Evolutionary conservation across 371 early-diverging fungal genomes (phyloP).

Genomic region (Funneliformis caledonium): DNA sequence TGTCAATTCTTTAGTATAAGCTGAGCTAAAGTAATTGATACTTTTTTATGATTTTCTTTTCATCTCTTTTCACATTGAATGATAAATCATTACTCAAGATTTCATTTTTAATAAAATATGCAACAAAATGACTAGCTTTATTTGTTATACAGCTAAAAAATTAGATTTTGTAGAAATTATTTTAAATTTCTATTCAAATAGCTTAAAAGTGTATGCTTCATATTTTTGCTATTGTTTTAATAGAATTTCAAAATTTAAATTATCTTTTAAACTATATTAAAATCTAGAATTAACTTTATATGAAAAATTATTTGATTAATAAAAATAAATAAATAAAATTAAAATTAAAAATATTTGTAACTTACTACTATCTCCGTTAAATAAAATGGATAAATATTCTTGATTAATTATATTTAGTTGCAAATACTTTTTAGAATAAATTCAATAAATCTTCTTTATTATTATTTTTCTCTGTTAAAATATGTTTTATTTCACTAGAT

Average conservation of each 20-base stretch:
- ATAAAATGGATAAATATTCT: neutral
- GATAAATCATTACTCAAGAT: neutral
- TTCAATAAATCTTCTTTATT: neutral
- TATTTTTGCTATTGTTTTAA: neutral
- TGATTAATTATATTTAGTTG: neutral
- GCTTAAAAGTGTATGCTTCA: neutral
- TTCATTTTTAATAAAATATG: slow-evolving; percentile 9
- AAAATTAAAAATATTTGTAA: too few relatives aligned
- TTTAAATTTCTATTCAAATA: neutral
- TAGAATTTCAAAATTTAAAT: neutral
- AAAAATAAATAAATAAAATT: neutral
- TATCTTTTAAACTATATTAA: neutral
- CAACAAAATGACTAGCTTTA: slow-evolving; percentile 1
- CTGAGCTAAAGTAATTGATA: neutral
- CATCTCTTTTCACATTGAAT: neutral
- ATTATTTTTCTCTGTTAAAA: neutral
- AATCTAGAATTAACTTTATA: neutral
- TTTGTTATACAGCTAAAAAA: neutral
- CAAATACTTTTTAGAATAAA: neutral
- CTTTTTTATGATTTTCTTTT: neutral
- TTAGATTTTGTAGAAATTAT: neutral
- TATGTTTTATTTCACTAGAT: neutral
- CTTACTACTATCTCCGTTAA: neutral
- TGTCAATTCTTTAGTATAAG: neutral
- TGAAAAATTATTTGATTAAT: neutral